A percentile compares a stretch with the other conserved stretches of the same genome.
Evolutionary conservation across 1,139 yeast genomes (phyloP).

Genomic region (Candida buenavistaensis): DNA sequence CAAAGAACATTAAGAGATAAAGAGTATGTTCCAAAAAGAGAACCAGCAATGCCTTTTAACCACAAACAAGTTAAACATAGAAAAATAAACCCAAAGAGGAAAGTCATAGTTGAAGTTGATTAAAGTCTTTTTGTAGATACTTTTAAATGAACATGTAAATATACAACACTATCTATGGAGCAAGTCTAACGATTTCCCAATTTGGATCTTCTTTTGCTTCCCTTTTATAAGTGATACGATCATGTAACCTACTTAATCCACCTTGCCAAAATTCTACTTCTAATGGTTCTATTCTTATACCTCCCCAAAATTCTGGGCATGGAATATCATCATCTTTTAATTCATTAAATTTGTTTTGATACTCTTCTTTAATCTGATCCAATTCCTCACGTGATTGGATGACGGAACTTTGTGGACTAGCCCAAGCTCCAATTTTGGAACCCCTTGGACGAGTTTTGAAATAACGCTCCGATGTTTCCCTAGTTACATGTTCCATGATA

Average conservation of each 20-base stretch:
- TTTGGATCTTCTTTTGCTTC: slow-evolving; percentile 41
- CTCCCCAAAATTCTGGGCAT: slow-evolving; percentile 97
- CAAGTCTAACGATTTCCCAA: slow-evolving; percentile 71
- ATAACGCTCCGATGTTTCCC: slow-evolving; percentile 75
- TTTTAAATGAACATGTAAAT: slow-evolving; percentile 5
- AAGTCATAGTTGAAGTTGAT: slow-evolving; percentile 14
- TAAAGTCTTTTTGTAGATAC: slow-evolving; percentile 3
- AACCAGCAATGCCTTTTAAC: slow-evolving; percentile 33
- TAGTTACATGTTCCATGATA: slow-evolving; percentile 65
- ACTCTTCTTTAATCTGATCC: slow-evolving; percentile 49
- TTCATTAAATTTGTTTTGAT: slow-evolving; percentile 59
- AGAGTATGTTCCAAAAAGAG: slow-evolving; percentile 64
- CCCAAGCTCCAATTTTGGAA: slow-evolving; percentile 95
- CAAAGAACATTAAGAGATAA: slow-evolving; percentile 47
- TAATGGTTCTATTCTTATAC: slow-evolving; percentile 80
- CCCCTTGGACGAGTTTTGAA: slow-evolving; percentile 89
- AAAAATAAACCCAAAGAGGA: slow-evolving; percentile 21
- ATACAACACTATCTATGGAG: slow-evolving; percentile 50
- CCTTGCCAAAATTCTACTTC: slow-evolving; percentile 99
- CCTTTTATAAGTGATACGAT: slow-evolving; percentile 75
- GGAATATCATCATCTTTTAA: slow-evolving; percentile 63
- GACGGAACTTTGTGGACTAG: slow-evolving; percentile 79
- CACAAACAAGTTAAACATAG: neutral
- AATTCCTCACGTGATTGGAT: slow-evolving; percentile 62
- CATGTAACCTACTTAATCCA: slow-evolving; percentile 85